Conservation (phyloP, 2,329 filamentous ascomycete genomes). For the Fusarium mangiferae region DNA sequence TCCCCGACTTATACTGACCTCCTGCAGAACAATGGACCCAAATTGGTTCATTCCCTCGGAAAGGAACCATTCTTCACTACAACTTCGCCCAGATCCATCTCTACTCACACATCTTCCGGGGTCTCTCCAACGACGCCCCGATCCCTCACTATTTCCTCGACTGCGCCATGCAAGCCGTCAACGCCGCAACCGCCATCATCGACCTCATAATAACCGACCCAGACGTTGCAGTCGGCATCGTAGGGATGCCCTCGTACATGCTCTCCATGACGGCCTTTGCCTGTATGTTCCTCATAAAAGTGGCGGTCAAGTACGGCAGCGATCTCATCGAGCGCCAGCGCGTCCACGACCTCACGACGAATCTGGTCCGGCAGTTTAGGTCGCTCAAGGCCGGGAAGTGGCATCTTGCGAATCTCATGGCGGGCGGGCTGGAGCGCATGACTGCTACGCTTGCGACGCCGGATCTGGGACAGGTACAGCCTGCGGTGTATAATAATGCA, state of each 20-base stretch:
- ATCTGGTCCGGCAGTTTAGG: slow-evolving; percentile 54
- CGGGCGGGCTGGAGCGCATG: slow-evolving; percentile 58
- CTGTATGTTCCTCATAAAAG: slow-evolving; percentile 62
- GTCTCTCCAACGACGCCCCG: slow-evolving; percentile 47
- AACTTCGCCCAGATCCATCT: slow-evolving; percentile 56
- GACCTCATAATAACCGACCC: slow-evolving; percentile 56
- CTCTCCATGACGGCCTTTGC: slow-evolving; percentile 65
- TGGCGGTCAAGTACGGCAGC: slow-evolving; percentile 56
- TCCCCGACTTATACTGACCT: neutral
- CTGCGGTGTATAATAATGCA: slow-evolving; percentile 15
- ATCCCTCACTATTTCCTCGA: slow-evolving; percentile 51
- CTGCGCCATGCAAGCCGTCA: slow-evolving; percentile 47
- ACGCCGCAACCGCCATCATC: slow-evolving; percentile 56
- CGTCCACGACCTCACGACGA: slow-evolving; percentile 53
- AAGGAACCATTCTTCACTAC: slow-evolving; percentile 54
- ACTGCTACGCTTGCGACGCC: slow-evolving; percentile 29
- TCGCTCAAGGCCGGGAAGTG: slow-evolving; percentile 55
- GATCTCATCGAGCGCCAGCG: slow-evolving; percentile 53
- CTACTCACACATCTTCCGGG: slow-evolving; percentile 55
- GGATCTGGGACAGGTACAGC: slow-evolving; percentile 2
- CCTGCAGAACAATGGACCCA: slow-evolving; percentile 51
- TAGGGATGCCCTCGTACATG: slow-evolving; percentile 61
- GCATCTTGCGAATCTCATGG: slow-evolving; percentile 61
- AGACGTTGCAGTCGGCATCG: slow-evolving; percentile 53
- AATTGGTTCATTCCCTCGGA: slow-evolving; percentile 54